These are phyloP conservation scores for Fibroporia radiculosa DNA, from an alignment of 768 basidiomycete genomes.

Conservation along the genomic window DNA sequence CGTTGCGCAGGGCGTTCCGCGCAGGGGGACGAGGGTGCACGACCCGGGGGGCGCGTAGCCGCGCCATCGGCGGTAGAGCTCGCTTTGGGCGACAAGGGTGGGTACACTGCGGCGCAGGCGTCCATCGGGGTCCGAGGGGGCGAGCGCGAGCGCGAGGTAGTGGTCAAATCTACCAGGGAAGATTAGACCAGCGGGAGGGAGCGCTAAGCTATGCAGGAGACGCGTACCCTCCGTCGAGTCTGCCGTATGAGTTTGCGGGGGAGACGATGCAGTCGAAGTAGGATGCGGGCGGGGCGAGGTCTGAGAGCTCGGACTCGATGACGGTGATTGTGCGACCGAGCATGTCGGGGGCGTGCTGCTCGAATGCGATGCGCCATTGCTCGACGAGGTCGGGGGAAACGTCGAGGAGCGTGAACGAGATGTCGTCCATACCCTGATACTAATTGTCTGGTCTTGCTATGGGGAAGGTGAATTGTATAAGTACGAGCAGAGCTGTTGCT, in stretches of 20 bases:
- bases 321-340: too few species aligned
- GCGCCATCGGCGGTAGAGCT: constrained; percentile 9
- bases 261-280: constrained; percentile 21
- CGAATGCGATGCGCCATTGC: too few species aligned
- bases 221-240: constrained; percentile 24
- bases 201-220: too few species aligned
- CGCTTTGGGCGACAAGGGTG: constrained; percentile 6
- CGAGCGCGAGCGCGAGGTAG: neutral
- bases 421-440: too few species aligned
- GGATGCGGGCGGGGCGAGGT: constrained; percentile 1
- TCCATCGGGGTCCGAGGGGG: neutral
- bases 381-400: too few species aligned
- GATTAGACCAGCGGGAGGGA: too few species aligned
- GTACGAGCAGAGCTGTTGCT: too few species aligned
- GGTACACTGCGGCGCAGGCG: neutral
- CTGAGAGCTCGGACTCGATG: constrained; percentile 3
- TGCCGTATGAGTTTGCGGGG: constrained; percentile 23
- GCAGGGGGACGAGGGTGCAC: constrained; percentile 11
- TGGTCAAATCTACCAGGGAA: neutral
- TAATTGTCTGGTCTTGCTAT: too few species aligned
- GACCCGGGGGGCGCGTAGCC: constrained; percentile 11
- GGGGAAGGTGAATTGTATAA: too few species aligned
- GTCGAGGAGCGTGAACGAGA: too few species aligned
- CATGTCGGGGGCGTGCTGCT: too few species aligned
- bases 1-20: constrained; percentile 2